phyloP scores from a whole-genome alignment of 1,139 yeast genomes.

The Kurtzmaniella quercitrusa region DNA sequence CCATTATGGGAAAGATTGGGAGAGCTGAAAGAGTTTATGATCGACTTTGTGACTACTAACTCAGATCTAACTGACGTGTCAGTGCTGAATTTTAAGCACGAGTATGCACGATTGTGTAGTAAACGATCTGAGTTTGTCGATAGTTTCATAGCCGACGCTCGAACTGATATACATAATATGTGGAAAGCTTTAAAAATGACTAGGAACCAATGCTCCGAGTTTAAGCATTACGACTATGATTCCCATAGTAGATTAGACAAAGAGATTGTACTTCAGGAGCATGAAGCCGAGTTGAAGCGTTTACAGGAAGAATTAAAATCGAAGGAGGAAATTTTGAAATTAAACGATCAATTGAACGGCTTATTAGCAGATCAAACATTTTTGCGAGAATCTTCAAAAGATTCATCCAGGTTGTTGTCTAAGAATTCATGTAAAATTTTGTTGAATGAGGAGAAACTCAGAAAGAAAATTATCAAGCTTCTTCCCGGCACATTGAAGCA shows the following conservation, averaged over 20 bases:
- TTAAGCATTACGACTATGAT: conserved; percentile 26
- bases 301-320: conserved; percentile 49
- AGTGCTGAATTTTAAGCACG: conserved; percentile 42
- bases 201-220: conserved; percentile 34
- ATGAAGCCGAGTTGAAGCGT: conserved; percentile 57
- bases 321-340: conserved; percentile 51
- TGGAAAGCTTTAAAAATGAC: conserved; percentile 67
- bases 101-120: conserved; percentile 53
- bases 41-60: conserved; percentile 34
- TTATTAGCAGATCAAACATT: conserved; percentile 59
- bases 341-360: conserved; percentile 51
- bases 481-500: conserved; percentile 61
- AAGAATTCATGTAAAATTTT: conserved; percentile 78
- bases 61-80: conserved; percentile 35
- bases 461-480: conserved; percentile 62
- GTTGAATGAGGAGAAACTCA: conserved; percentile 71
- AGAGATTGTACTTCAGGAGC: conserved; percentile 53
- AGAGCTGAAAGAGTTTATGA: conserved; percentile 32
- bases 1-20: conserved; percentile 50
- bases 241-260: conserved; percentile 42
- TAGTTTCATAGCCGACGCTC: conserved; percentile 59
- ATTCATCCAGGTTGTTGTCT: conserved; percentile 73
- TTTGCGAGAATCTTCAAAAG: conserved; percentile 67
- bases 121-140: conserved; percentile 65
- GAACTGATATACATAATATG: conserved; percentile 50